Percentiles rank a stretch among this genome's conserved stretches.
These are phyloP conservation scores for Diaporthe batatas DNA, from an alignment of 2,329 filamentous ascomycete species.

Conservation along the genomic window DNA sequence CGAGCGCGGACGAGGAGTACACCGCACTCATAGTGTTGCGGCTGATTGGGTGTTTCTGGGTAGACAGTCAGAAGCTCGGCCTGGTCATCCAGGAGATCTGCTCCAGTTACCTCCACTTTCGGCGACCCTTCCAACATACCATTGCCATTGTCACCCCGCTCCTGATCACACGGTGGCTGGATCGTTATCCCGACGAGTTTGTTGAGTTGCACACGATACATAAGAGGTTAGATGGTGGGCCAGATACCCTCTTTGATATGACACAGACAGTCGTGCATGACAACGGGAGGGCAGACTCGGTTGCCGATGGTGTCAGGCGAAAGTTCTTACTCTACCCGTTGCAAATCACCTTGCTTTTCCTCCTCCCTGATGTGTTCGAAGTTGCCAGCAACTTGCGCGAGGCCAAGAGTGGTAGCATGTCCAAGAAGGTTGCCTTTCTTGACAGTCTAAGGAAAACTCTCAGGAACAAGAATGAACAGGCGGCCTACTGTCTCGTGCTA, in stretches of 20 bases:
- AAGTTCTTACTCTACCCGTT: conserved; percentile 71
- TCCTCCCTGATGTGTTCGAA: conserved; percentile 78
- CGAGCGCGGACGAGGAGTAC: conserved; percentile 64
- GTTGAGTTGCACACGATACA: conserved; percentile 72
- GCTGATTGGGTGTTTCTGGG: conserved; percentile 74
- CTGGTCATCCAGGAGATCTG: conserved; percentile 75
- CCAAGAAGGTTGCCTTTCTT: conserved; percentile 76
- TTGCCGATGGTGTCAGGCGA: conserved; percentile 67
- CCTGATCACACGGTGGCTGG: conserved; percentile 75
- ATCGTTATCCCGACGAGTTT: conserved; percentile 75
- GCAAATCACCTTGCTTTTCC: conserved; percentile 72
- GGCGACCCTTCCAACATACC: conserved; percentile 73
- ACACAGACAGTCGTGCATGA: conserved; percentile 63
- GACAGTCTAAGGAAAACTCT: conserved; percentile 74
- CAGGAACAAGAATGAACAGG: conserved; percentile 74
- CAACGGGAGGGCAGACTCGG: conserved; percentile 40
- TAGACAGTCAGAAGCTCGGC: conserved; percentile 72
- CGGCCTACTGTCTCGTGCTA: conserved; percentile 74
- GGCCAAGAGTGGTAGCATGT: conserved; percentile 71
- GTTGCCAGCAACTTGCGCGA: conserved; percentile 77
- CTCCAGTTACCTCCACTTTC: conserved; percentile 75
- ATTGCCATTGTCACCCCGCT: conserved; percentile 73
- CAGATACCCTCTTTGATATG: conserved; percentile 79
- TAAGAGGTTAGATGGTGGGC: conserved; percentile 73
- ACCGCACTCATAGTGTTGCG: conserved; percentile 67